Percentiles rank a stretch among this genome's conserved stretches.
Conservation (phyloP, 352 stramenopile species). For the Hyaloperonospora brassicae region DNA sequence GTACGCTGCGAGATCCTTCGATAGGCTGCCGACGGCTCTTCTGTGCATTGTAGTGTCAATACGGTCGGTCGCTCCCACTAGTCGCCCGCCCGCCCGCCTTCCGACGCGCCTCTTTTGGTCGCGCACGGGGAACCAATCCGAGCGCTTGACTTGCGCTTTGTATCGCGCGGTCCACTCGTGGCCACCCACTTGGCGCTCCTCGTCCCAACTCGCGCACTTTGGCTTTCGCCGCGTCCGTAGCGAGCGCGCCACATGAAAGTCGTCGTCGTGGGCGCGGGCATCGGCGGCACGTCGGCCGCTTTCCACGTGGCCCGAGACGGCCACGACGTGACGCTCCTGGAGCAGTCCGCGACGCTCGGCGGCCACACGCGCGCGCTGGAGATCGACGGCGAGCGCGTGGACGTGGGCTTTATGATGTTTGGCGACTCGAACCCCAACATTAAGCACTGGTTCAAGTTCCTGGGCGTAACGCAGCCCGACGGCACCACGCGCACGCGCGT, state of each 20-base stretch:
- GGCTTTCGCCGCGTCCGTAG: constrained; percentile 7
- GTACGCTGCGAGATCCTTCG: too few relatives aligned
- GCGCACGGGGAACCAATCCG: too few relatives aligned
- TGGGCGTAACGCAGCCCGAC: constrained; percentile 77
- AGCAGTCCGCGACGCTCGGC: constrained; percentile 73
- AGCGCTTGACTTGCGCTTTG: constrained; percentile 25
- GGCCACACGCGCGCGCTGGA: constrained; percentile 85
- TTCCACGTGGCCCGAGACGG: constrained; percentile 81
- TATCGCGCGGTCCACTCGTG: constrained; percentile 11
- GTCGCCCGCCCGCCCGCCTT: too few relatives aligned
- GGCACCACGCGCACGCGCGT: constrained; percentile 83
- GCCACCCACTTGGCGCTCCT: too few relatives aligned
- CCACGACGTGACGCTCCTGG: constrained; percentile 73
- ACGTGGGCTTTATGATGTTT: constrained; percentile 88
- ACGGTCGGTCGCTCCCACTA: too few relatives aligned
- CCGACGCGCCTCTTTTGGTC: too few relatives aligned
- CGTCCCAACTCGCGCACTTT: too few relatives aligned
- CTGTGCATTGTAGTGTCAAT: too few relatives aligned
- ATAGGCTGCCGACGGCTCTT: too few relatives aligned
- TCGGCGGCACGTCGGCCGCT: constrained; percentile 73
- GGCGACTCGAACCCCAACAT: constrained; percentile 88
- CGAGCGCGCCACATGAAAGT: constrained; percentile 55
- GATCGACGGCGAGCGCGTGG: constrained; percentile 76
- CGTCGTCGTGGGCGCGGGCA: constrained; percentile 76
- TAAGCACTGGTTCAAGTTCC: constrained; percentile 84